Evolutionary conservation across 176 grass and related monocot species (phyloP).

Genomic region (Juncus effusus): DNA sequence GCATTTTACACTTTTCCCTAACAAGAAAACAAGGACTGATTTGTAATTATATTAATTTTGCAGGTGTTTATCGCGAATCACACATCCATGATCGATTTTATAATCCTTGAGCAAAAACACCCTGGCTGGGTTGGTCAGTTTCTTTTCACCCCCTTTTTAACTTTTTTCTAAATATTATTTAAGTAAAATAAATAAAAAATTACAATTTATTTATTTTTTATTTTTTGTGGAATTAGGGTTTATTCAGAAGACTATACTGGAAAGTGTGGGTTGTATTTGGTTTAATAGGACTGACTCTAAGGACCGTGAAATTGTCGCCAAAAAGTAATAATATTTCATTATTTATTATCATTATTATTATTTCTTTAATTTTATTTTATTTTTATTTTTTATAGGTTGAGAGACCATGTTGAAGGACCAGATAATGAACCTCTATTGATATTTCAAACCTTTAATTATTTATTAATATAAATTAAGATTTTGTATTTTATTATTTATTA

Average conservation of each 20-base stretch:
- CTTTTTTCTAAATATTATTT: not conserved
- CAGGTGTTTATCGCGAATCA: slow-evolving; percentile 76
- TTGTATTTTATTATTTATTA: not conserved
- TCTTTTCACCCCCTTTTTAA: not conserved
- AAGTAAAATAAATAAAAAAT: no score
- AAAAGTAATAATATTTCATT: slow-evolving; percentile 43
- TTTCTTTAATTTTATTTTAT: no score
- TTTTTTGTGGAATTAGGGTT: slow-evolving; percentile 54
- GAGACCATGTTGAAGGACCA: slow-evolving; percentile 74
- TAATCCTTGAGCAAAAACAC: no score
- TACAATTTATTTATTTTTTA: not conserved
- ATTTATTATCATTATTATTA: no score
- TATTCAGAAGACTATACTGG: slow-evolving; percentile 86
- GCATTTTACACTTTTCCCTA: no score
- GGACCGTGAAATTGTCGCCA: slow-evolving; percentile 84
- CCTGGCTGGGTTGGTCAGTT: slow-evolving; percentile 96
- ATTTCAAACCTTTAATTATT: slow-evolving; percentile 29
- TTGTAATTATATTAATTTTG: slow-evolving; percentile 16
- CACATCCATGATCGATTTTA: no score
- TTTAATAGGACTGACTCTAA: slow-evolving; percentile 90
- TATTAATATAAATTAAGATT: no score
- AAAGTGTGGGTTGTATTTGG: slow-evolving; percentile 97
- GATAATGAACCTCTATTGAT: slow-evolving; percentile 90
- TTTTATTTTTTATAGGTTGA: slow-evolving; percentile 45
- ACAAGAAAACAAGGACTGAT: no score